These are phyloP conservation scores for Lasiosphaeris hirsuta DNA, from an alignment of 495 filamentous ascomycete genomes.

Conservation along the genomic window DNA sequence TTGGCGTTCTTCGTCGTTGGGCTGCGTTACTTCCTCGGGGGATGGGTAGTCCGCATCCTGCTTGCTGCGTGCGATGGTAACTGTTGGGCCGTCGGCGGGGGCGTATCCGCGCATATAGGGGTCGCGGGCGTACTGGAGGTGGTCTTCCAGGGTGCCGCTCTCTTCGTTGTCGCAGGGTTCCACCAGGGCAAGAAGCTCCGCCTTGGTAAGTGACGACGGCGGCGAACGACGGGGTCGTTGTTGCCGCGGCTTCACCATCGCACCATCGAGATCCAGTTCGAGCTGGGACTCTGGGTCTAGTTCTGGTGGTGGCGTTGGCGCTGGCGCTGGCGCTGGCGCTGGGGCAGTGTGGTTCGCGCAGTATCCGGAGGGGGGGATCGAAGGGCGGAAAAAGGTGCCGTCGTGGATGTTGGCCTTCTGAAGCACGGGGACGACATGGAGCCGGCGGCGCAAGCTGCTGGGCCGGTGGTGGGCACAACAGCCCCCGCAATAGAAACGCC, in stretches of 20 bases:
- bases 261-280: not conserved
- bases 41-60: conserved; percentile 48
- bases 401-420: conserved; percentile 12
- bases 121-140: conserved; percentile 42
- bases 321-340: conserved; percentile 15
- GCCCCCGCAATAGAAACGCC: not conserved
- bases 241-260: not conserved
- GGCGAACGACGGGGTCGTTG: not conserved
- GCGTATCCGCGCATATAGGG: conserved; percentile 48
- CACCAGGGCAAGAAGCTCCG: conserved; percentile 48
- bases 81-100: conserved; percentile 36
- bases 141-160: conserved; percentile 41
- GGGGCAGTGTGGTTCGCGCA: conserved; percentile 20
- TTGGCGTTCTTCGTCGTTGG: conserved; percentile 19
- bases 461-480: not conserved
- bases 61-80: conserved; percentile 42
- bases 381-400: conserved; percentile 18
- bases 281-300: not conserved
- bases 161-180: conserved; percentile 42
- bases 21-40: conserved; percentile 27
- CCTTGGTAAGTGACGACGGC: conserved; percentile 18
- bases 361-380: conserved; percentile 1
- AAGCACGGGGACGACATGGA: conserved; percentile 9
- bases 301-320: conserved; percentile 1
- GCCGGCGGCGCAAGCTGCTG: not conserved